Base-by-base conservation (phyloP, 2,329 filamentous ascomycete genomes). In the Fusarium musae region DNA sequence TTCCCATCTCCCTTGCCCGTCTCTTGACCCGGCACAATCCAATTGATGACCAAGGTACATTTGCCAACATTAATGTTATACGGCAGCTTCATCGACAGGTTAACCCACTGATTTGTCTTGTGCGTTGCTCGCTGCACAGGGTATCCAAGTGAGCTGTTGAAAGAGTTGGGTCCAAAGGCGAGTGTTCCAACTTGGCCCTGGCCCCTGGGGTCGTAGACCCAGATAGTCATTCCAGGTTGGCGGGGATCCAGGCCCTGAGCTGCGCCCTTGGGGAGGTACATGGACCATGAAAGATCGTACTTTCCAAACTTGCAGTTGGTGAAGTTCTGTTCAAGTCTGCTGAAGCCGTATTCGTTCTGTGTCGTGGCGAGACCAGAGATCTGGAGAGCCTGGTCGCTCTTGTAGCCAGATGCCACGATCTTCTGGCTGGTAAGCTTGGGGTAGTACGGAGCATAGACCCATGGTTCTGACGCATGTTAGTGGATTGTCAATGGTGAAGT, bases 221-320 rank as follows among this genome's bases (percentile, higher is more conserved):
- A 58, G n/a, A 58, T 34, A 7, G 5, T 21, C 54, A 58, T 58
- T 5, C 4, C 13, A 36, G 54, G 54, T 1, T 2, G 12, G 3
- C 54, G 40, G 3, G 42, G 42, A 4, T 49, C 54, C 10, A 36
- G 9, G 2, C 54, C 54, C 1, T 58, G 40, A 4, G 54, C 54
- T 49, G 54, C 54, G 5, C 40, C 54, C 40, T 58, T 58, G 30
- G 54, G 54, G 12, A 58, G 54, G 10, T 58, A 58, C 54, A 58
- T 58, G 9, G 54, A 58, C 54, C 54, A 58, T 7, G 54, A 58
- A 1, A 58, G 30, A 7, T 58, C 17, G 40, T 49, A 58, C 17
- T 34, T 46, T 21, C 40, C 40, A 49, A 26, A 11, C n/a, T 58
- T 47, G 19, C 54, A 58, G 30, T 44, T 58, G 11, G 54, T 58